Evolutionary conservation across 2,329 filamentous ascomycete genomes (phyloP).

Genomic region (Botrytis porri): DNA sequence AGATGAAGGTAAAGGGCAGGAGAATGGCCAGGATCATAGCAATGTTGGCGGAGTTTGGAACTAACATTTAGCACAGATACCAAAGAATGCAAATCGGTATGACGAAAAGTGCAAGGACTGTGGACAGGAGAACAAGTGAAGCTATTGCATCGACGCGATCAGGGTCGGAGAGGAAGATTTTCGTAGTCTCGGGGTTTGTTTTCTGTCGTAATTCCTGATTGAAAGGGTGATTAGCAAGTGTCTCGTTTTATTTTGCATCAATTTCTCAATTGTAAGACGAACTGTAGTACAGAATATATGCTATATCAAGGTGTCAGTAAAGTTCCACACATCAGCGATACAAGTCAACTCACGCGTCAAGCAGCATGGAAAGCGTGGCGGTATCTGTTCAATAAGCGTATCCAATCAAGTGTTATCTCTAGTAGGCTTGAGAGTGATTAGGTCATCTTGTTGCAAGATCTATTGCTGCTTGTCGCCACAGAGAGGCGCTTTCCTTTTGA

Average conservation of each 20-base stretch:
- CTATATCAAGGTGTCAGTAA: neutral
- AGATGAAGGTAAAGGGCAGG: constrained; percentile 23
- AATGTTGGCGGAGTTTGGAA: neutral
- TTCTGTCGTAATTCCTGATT: constrained; percentile 17
- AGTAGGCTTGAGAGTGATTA: constrained; percentile 40
- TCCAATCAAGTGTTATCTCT: constrained; percentile 44
- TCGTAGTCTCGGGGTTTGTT: constrained; percentile 5
- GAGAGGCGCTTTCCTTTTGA: constrained; percentile 28
- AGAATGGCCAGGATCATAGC: constrained; percentile 19
- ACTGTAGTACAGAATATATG: neutral
- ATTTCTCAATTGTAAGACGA: neutral
- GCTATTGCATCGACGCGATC: constrained; percentile 21
- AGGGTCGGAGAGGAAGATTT: constrained; percentile 20
- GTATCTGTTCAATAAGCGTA: constrained; percentile 34
- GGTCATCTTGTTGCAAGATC: constrained; percentile 40
- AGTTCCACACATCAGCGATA: neutral
- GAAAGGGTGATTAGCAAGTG: neutral
- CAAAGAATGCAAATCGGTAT: constrained; percentile 27
- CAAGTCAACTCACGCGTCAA: constrained; percentile 23
- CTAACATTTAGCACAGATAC: constrained; percentile 11
- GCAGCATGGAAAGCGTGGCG: constrained; percentile 23
- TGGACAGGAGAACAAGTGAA: constrained; percentile 16
- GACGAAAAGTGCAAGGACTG: constrained; percentile 25
- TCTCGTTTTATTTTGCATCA: too few relatives aligned
- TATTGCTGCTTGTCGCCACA: constrained; percentile 31